phyloP scores from a whole-genome alignment of 495 filamentous ascomycete genomes.

The Lophium mytilinum region DNA sequence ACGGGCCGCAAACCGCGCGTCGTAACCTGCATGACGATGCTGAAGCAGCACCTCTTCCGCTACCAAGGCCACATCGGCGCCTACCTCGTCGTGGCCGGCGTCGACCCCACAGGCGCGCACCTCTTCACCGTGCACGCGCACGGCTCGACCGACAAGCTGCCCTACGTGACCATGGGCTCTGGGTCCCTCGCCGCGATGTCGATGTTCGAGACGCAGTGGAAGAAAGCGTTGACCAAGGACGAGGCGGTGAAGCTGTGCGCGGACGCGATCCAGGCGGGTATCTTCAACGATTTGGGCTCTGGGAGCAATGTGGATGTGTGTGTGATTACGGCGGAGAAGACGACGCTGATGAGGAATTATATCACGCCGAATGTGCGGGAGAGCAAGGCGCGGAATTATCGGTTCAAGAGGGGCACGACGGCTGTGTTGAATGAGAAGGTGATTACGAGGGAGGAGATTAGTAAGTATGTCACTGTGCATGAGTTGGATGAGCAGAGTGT shows the following conservation, averaged over 20 bases:
- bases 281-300: constrained; percentile 97
- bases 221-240: constrained; percentile 65
- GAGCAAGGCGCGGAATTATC: constrained; percentile 86
- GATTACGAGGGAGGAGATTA: constrained; percentile 84
- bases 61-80: constrained; percentile 98
- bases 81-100: constrained; percentile 95
- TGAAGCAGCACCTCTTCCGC: constrained; percentile 98
- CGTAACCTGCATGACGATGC: constrained; percentile 98
- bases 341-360: constrained; percentile 81
- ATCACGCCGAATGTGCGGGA: constrained; percentile 86
- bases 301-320: constrained; percentile 97
- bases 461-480: constrained; percentile 88
- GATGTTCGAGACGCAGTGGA: constrained; percentile 96
- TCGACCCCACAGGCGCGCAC: constrained; percentile 92
- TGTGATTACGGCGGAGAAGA: constrained; percentile 89
- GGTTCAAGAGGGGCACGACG: constrained; percentile 81
- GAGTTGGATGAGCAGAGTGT: constrained; percentile 57
- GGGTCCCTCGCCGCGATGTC: constrained; percentile 96
- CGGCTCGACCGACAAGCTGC: constrained; percentile 96
- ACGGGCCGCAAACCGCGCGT: constrained; percentile 95
- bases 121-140: constrained; percentile 98
- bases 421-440: constrained; percentile 89
- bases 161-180: constrained; percentile 98
- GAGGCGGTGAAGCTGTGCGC: constrained; percentile 74
- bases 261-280: constrained; percentile 91